phyloP scores from a whole-genome alignment of 495 filamentous ascomycete species.

The Lasiosphaeriaceae sp. region DNA sequence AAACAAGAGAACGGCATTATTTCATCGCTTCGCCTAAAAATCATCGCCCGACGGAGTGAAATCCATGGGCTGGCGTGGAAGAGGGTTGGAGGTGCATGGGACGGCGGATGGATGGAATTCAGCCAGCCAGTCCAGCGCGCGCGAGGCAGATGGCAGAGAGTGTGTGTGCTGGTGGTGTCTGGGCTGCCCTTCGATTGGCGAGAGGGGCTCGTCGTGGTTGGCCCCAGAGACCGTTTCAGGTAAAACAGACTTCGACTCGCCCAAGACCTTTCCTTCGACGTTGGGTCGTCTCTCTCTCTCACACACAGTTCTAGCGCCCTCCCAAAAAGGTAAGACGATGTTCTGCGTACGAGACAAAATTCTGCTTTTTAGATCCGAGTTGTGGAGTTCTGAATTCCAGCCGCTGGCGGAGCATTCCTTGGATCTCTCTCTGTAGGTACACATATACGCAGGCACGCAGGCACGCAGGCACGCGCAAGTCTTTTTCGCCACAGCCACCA shows the following conservation, averaged over 20 bases:
- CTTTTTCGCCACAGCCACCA: conserved; percentile 7
- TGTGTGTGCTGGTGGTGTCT: conserved; percentile 7
- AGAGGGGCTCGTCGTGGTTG: conserved; percentile 19
- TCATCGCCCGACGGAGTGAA: background rate
- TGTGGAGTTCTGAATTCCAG: background rate
- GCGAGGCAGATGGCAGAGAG: background rate
- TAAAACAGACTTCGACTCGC: conserved; percentile 15
- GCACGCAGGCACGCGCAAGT: too few relatives aligned
- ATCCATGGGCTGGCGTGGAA: background rate
- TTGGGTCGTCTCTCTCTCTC: background rate
- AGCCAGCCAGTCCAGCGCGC: background rate
- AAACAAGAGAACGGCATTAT: background rate
- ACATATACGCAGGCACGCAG: too few relatives aligned
- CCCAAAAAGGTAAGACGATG: too few relatives aligned
- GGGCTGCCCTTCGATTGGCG: conserved; percentile 10
- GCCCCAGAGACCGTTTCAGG: conserved; percentile 25
- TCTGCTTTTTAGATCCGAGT: background rate
- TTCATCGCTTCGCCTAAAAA: background rate
- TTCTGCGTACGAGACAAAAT: too few relatives aligned
- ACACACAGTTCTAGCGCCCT: background rate
- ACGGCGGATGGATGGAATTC: background rate
- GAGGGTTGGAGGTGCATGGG: background rate
- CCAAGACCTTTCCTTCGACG: background rate
- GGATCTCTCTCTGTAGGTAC: too few relatives aligned
- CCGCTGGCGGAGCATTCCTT: background rate